phyloP scores from a whole-genome alignment of 2,329 filamentous ascomycete genomes.

The Dactylonectria macrodidyma region DNA sequence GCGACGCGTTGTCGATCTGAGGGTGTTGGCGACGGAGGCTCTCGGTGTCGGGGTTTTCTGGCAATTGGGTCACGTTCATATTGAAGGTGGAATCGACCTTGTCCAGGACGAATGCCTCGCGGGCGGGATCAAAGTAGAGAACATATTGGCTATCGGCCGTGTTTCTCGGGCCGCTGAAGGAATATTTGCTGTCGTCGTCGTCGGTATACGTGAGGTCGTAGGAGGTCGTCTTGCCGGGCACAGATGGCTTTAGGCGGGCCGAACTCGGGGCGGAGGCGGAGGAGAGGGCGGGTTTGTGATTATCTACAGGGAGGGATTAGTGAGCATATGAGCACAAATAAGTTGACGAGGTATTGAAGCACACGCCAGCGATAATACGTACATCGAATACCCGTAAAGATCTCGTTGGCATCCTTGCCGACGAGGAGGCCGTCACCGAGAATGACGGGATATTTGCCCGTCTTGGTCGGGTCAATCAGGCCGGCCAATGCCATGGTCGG shows the following conservation, averaged over 20 bases:
- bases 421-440: slow-evolving; percentile 72
- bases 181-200: slow-evolving; percentile 69
- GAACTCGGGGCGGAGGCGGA: slow-evolving; percentile 63
- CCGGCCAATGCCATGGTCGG: slow-evolving; percentile 51
- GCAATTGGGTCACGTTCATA: slow-evolving; percentile 85
- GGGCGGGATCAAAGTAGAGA: slow-evolving; percentile 82
- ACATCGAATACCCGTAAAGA: slow-evolving; percentile 75
- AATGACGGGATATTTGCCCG: slow-evolving; percentile 74
- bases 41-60: slow-evolving; percentile 74
- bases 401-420: slow-evolving; percentile 68
- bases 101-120: slow-evolving; percentile 86
- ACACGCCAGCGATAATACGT: slow-evolving; percentile 47
- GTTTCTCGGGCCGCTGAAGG: slow-evolving; percentile 72
- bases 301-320: slow-evolving; percentile 61
- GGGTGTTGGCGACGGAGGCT: slow-evolving; percentile 77
- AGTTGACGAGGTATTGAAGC: not conserved
- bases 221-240: slow-evolving; percentile 64
- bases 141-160: slow-evolving; percentile 72
- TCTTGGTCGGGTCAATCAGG: slow-evolving; percentile 72
- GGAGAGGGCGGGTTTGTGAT: slow-evolving; percentile 71
- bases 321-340: slow-evolving; percentile 8
- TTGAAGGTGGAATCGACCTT: slow-evolving; percentile 85
- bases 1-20: slow-evolving; percentile 66
- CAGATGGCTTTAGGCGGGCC: slow-evolving; percentile 67
- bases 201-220: slow-evolving; percentile 71